Evolutionary conservation across 345 rosid species (phyloP).

Genomic region (Gossypium anomalum): DNA sequence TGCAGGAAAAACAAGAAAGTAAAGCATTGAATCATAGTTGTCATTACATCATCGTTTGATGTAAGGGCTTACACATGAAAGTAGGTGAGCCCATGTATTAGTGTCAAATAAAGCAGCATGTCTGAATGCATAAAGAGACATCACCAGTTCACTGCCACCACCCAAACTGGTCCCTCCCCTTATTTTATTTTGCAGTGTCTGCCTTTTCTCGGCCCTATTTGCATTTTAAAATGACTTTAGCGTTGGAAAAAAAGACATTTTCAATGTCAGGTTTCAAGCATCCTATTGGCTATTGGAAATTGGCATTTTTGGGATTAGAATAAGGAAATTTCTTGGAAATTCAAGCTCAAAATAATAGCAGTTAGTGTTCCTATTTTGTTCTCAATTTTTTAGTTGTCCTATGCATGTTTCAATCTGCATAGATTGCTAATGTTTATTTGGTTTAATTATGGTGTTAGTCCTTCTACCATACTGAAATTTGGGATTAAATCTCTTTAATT

Average conservation of each 20-base stretch:
- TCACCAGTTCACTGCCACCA: neutral
- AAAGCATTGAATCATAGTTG: neutral
- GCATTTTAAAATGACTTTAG: neutral
- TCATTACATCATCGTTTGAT: neutral
- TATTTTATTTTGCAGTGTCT: neutral
- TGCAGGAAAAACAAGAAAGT: neutral
- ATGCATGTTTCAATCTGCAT: too few relatives aligned
- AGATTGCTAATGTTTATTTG: neutral
- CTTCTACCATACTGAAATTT: neutral
- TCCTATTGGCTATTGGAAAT: neutral
- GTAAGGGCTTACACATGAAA: neutral
- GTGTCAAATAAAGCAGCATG: neutral
- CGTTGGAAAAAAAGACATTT: neutral
- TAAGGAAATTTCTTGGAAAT: neutral
- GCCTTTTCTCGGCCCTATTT: neutral
- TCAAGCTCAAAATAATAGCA: neutral
- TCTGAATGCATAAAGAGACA: neutral
- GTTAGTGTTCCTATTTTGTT: neutral
- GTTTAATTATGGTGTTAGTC: neutral
- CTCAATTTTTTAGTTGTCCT: too few relatives aligned
- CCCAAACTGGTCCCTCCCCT: neutral
- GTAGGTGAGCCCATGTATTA: neutral
- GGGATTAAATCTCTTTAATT: neutral
- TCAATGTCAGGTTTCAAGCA: neutral
- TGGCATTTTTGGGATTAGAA: neutral